A percentile compares a stretch with the other conserved stretches of the same genome.
Conservation (phyloP, 495 filamentous ascomycete species). For the Tuber microsphaerosporum region DNA sequence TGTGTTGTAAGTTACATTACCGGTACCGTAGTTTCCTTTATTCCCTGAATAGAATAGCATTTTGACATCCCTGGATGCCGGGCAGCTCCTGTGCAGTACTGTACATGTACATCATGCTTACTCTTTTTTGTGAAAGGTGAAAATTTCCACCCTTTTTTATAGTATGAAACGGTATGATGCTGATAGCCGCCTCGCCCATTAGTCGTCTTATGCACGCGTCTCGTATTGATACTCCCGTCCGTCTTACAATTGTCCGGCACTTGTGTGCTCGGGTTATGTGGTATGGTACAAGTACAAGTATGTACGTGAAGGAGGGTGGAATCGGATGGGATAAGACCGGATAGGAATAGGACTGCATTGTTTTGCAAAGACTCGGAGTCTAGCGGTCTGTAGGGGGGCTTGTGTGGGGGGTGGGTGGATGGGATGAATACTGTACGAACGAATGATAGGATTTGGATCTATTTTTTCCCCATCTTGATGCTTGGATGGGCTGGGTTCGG, state of each 20-base stretch:
- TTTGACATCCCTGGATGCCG: background rate
- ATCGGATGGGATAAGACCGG: background rate
- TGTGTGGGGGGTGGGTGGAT: background rate
- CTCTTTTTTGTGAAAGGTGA: background rate
- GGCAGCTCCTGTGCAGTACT: background rate
- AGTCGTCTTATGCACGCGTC: background rate
- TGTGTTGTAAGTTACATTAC: background rate
- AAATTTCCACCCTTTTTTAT: background rate
- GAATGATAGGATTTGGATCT: background rate
- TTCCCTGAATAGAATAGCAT: background rate
- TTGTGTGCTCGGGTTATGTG: background rate
- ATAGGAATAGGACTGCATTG: background rate
- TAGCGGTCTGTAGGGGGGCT: background rate
- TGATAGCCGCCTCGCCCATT: background rate
- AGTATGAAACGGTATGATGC: background rate
- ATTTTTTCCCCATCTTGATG: background rate
- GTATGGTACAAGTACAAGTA: too few species aligned
- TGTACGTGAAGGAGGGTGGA: background rate
- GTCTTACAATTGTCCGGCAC: background rate
- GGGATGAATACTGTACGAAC: background rate
- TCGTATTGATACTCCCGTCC: background rate
- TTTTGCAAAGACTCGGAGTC: background rate
- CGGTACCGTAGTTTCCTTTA: background rate
- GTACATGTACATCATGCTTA: too few species aligned
- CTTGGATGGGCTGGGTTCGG: background rate